phyloP scores from a whole-genome alignment of 2,329 filamentous ascomycete genomes.

The Colletotrichum graminicola region DNA sequence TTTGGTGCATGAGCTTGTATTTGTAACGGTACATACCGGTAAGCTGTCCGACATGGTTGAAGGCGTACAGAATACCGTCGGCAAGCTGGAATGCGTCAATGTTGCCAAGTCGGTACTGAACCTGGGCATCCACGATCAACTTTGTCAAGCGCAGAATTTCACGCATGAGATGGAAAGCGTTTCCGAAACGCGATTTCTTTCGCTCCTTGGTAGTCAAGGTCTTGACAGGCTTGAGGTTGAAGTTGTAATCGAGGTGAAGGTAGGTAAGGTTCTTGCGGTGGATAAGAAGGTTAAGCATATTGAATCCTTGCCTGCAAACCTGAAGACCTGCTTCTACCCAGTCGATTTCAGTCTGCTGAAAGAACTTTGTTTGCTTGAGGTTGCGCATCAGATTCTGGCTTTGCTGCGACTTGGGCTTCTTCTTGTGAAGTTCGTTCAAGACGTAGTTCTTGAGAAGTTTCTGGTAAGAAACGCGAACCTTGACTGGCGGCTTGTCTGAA shows the following conservation, averaged over 20 bases:
- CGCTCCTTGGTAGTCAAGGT: constrained; percentile 98
- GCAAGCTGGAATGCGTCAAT: constrained; percentile 99
- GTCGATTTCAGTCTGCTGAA: constrained; percentile 98
- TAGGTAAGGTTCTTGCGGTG: constrained; percentile 99
- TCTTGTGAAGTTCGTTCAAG: constrained; percentile 96
- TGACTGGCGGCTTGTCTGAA: constrained; percentile 86
- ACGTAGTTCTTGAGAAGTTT: constrained; percentile 97
- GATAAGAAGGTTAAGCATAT: constrained; percentile 98
- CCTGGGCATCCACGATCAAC: constrained; percentile 97
- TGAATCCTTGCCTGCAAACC: constrained; percentile 97
- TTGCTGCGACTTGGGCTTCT: constrained; percentile 93
- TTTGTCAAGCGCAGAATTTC: constrained; percentile 97
- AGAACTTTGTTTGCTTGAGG: constrained; percentile 97
- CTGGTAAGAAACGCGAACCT: constrained; percentile 97
- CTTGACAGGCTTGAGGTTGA: constrained; percentile 99
- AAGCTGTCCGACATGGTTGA: constrained; percentile 98
- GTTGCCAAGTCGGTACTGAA: constrained; percentile 96
- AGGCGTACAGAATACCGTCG: constrained; percentile 98
- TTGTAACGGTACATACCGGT: constrained; percentile 99
- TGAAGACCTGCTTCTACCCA: constrained; percentile 99
- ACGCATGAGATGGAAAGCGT: constrained; percentile 98
- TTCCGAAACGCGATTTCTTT: constrained; percentile 99
- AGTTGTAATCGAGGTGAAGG: constrained; percentile 98
- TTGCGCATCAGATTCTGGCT: constrained; percentile 92
- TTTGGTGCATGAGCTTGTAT: constrained; percentile 99